A percentile compares a stretch with the other conserved stretches of the same genome.
Conservation (phyloP, 371 early-diverging fungal genomes). For the Mucor racemosus region DNA sequence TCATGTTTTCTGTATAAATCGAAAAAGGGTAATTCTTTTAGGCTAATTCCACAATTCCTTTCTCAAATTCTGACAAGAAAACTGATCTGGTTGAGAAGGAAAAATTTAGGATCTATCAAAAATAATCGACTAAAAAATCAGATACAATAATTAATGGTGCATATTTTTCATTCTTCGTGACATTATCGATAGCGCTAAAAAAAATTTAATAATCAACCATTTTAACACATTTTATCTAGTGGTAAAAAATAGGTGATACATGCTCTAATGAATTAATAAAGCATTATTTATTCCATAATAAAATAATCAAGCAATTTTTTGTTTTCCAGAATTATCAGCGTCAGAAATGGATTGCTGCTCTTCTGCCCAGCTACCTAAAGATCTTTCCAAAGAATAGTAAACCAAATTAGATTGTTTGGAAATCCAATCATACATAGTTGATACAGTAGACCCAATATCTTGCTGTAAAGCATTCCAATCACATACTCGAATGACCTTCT, state of each 20-base stretch:
- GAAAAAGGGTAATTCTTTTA: too few species aligned
- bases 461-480: conserved; percentile 14
- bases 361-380: conserved; percentile 19
- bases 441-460: not conserved
- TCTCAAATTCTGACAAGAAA: not conserved
- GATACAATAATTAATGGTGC: not conserved
- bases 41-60: too few species aligned
- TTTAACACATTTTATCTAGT: not conserved
- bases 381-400: conserved; percentile 27
- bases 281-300: too few species aligned
- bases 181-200: not conserved
- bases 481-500: not conserved
- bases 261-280: not conserved
- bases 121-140: too few species aligned
- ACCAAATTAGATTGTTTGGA: conserved; percentile 7
- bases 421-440: conserved; percentile 14
- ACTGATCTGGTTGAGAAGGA: not conserved
- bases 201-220: not conserved
- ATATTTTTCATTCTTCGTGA: not conserved
- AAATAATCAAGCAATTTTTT: too few species aligned
- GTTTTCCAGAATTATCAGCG: too few species aligned
- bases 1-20: too few species aligned
- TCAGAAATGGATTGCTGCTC: conserved; percentile 12
- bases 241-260: not conserved
- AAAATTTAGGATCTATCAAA: not conserved